Conservation (phyloP, 441 rosid species). For the Populus hybrid region DNA sequence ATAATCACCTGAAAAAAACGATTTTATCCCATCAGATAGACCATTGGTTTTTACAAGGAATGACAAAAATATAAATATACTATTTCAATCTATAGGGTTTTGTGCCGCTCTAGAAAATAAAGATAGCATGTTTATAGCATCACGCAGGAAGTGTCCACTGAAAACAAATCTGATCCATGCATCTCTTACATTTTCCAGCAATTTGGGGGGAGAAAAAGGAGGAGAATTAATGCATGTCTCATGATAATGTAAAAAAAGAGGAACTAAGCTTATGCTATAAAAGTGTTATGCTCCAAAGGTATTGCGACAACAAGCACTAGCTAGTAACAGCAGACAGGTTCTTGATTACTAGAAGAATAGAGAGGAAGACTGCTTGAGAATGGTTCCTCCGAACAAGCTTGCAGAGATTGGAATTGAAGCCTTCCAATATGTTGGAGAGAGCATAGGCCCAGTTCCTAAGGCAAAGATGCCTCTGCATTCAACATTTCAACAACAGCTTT, state of each 20-base stretch:
- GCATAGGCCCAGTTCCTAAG: neutral
- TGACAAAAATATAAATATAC: too few species aligned
- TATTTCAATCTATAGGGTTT: too few species aligned
- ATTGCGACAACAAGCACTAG: neutral
- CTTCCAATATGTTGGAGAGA: slow-evolving; percentile 7
- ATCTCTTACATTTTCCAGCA: neutral
- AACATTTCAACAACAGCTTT: neutral
- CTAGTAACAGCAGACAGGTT: neutral
- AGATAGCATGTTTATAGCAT: neutral
- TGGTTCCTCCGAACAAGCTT: neutral
- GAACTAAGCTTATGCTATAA: neutral
- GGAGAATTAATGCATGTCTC: neutral
- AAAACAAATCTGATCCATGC: neutral
- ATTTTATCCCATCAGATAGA: too few species aligned
- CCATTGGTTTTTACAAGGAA: too few species aligned
- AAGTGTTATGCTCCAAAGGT: neutral
- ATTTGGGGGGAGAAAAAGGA: neutral
- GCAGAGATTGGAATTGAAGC: neutral
- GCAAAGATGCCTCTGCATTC: neutral
- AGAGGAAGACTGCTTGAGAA: neutral
- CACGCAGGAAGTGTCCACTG: neutral
- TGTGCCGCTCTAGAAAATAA: too few species aligned
- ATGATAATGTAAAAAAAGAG: too few species aligned
- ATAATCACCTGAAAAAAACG: too few species aligned
- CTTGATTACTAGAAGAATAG: neutral